These are phyloP conservation scores for Venustampulla echinocandica DNA, from an alignment of 495 filamentous ascomycete genomes.

Conservation along the genomic window DNA sequence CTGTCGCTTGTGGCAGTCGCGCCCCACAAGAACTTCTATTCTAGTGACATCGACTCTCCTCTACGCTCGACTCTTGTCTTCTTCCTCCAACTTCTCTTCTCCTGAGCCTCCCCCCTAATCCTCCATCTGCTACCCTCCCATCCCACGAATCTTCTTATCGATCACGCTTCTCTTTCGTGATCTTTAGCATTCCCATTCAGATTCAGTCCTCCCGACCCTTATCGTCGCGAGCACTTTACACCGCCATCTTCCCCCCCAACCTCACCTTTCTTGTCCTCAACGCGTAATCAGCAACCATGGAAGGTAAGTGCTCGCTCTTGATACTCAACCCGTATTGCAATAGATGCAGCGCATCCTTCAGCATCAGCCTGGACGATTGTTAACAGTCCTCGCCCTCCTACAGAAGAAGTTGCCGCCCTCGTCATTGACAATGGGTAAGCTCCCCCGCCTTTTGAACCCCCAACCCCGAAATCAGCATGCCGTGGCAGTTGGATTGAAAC, in stretches of 20 bases:
- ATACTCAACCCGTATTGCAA: slow-evolving; percentile 25
- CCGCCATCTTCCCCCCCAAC: slow-evolving; percentile 21
- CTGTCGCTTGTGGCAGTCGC: slow-evolving; percentile 17
- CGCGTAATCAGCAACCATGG: slow-evolving; percentile 53
- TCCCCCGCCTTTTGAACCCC: slow-evolving; percentile 14
- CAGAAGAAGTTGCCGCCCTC: slow-evolving; percentile 99
- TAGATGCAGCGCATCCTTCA: slow-evolving; percentile 26
- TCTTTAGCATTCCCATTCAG: slow-evolving; percentile 17
- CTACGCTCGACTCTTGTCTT: no score
- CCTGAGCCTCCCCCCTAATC: slow-evolving; percentile 16
- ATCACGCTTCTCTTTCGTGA: slow-evolving; percentile 21
- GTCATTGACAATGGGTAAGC: slow-evolving; percentile 99
- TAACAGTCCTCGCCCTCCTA: slow-evolving; percentile 44
- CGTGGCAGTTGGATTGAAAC: slow-evolving; percentile 12
- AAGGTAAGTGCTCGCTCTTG: slow-evolving; percentile 52
- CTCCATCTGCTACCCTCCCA: no score
- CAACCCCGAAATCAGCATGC: slow-evolving; percentile 22
- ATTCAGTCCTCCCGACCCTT: slow-evolving; percentile 16
- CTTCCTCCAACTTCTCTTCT: slow-evolving; percentile 15
- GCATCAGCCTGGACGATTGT: slow-evolving; percentile 29
- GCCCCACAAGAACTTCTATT: slow-evolving; percentile 17
- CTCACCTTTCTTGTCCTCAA: slow-evolving; percentile 32
- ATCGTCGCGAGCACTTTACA: slow-evolving; percentile 25
- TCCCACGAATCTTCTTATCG: slow-evolving; percentile 10
- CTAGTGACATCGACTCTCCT: slow-evolving; percentile 22